Base-by-base conservation (phyloP, 2,329 filamentous ascomycete genomes). In the Xylaria sp. region DNA sequence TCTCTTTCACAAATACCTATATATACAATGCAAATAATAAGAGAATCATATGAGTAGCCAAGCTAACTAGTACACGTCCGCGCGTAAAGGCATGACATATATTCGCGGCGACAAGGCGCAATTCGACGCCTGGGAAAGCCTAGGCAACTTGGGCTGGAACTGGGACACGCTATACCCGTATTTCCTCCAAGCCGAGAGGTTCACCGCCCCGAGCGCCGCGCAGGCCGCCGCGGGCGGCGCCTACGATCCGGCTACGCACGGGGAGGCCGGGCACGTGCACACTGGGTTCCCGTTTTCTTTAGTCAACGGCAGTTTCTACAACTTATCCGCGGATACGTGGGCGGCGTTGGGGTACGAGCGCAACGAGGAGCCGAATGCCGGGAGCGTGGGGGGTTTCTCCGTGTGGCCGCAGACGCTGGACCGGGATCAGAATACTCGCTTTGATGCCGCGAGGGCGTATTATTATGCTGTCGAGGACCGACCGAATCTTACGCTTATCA, bases 141-240 rank as follows among this genome's bases (percentile, higher is more conserved):
- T 82, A 1, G 80, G 79, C 1, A 82, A 80, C 57, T 55, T 71
- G 1, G 79, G 78, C 11, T 82, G 80, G 80, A 78, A 79, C 45
- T 83, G 79, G 77, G 70, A 79, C 0, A 68, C 72, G 4, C 70
- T 86, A 23, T 74, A 78, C 6, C 79, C 77, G 0, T 84, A 84
- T 64, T 80, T 81, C 67, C 80, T 78, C 33, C 78, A 79, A 68
- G 75, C 78, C 11, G 78, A 80, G 65, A 67, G 63, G 2, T 77
- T 78, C 40, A 71, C 73, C 0, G 46, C 68, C 0, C 79, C 80
- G 0, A 72, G 69, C 2, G 49, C 64, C 0, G 74, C 72, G 35
- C 78, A 82, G 63, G 59, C 63, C 0, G 69, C 67, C 0, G 71
- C 70, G 1, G 80, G 79, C 3, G 77, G 74, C 4, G 73, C 70